Base-by-base conservation (phyloP, 2,329 filamentous ascomycete genomes). In the Penicillium sp. region DNA sequence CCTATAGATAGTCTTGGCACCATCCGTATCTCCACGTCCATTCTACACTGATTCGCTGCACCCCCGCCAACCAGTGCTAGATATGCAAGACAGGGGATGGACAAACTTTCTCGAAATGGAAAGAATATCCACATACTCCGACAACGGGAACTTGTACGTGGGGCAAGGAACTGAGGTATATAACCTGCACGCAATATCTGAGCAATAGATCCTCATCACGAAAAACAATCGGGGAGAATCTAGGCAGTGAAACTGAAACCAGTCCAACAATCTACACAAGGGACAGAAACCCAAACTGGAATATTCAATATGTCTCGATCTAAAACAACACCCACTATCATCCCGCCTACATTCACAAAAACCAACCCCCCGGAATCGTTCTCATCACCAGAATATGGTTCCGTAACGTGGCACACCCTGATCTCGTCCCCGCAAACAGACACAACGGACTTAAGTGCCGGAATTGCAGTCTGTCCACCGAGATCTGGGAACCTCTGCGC, bases 401-500 rank as follows among this genome's bases (percentile, higher is more conserved):
- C 41, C 12, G 7, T 74, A 1, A 66, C 66, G 4, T 77, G 75
- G 75, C 70, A 71, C 46, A 77, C 73, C 1, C 62, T 78, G 1
- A 58, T 77, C 44, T 74, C 75, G 0, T 45, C 63, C 0, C 63
- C 68, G 0, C 36, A 55, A 7, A 75, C 74, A 1, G 49, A 60
- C 2, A 71, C 69, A 0, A 60, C 69, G 43, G 66, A 70, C 4
- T 58, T 78, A 17, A 73, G 63, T 3, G 65, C 68, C 1, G 75
- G 75, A 0, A 68, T 77, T 13, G 74, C 71, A 1, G 61, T 60
- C 2, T 74, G 68, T 49, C 65, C 66, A 1, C 61, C 67, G 1
- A 36, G 42, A 4, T 65, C 57, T 7, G 75, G 75, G 7, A 60
- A 70, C 47, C 59, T 76, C 6, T 69, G 68, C 34, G 52, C 56